Conservation (phyloP, 2,329 filamentous ascomycete species). For the Chaetomiaceae sp. region DNA sequence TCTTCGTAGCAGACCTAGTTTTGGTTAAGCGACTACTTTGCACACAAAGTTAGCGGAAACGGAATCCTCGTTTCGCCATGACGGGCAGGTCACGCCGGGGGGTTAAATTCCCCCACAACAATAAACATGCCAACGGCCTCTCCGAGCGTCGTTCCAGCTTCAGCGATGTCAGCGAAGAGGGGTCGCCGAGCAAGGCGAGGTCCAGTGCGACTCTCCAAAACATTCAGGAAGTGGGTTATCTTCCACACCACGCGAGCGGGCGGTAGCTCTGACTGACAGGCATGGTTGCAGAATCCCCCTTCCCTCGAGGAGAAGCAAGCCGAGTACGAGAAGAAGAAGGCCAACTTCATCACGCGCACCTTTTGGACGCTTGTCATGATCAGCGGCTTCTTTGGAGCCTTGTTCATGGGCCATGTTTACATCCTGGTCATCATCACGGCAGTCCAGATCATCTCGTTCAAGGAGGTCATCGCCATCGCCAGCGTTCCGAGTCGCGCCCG, state of each 20-base stretch:
- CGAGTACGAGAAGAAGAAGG: constrained; percentile 98
- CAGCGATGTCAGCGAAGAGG: constrained; percentile 63
- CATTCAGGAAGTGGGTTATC: constrained; percentile 35
- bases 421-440: constrained; percentile 90
- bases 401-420: constrained; percentile 97
- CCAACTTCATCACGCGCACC: constrained; percentile 92
- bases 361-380: constrained; percentile 99
- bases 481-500: constrained; percentile 89
- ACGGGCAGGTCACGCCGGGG: constrained; percentile 43
- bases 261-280: constrained; percentile 26
- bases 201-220: constrained; percentile 32
- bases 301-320: constrained; percentile 38
- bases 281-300: constrained; percentile 38
- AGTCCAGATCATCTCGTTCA: constrained; percentile 95
- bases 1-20: background rate
- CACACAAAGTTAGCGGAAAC: background rate
- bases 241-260: too few relatives aligned
- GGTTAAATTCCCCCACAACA: constrained; percentile 48
- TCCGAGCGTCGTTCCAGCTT: constrained; percentile 63
- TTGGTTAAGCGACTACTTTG: background rate
- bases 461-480: constrained; percentile 97
- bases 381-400: constrained; percentile 78
- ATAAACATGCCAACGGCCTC: constrained; percentile 39
- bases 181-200: constrained; percentile 34
- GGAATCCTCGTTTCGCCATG: constrained; percentile 22